Evolutionary conservation across 148 eudicot species (phyloP), one percentile per base, ranked within the genome.

Genomic region (Polygonum maritimum): DNA sequence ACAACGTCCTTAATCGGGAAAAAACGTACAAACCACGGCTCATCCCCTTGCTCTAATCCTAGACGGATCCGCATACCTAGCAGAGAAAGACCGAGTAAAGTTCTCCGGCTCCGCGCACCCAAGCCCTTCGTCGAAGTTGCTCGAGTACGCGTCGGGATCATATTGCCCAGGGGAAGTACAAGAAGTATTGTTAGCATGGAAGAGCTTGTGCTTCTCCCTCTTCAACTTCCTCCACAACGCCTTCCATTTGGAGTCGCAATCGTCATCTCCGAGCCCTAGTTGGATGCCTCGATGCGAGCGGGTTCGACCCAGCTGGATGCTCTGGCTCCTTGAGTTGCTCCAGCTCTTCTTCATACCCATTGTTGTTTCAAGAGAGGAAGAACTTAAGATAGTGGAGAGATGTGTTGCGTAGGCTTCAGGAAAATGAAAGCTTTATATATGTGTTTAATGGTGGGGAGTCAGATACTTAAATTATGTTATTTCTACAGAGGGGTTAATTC

Each of bases 1-100:
- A 0, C 31, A 26, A 1, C 31, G 31, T 26, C 31, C 31, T 26
- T 26, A 26, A 26, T 26, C 31, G 31, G 31, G 1, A 26, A 26
- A 26, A 26, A 26, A 26, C 31, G 31, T 26, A 26, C 31, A 26
- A 26, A 26, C 31, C 31, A 26, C 31, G 31, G 31, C 10, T 44
- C 47, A 58, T 58, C 18, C 31, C 38, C 16, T 16, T 22, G 18
- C 15, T 31, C 69, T 26, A 62, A 69, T 78, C 78, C 72, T 89
- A 18, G 89, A 87, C 18, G 90, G 90, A 79, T 82, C 87, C 54
- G 92, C 92, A 79, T 80, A 89, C 54, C 92, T 82, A 63, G 90
- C 90, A 0, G 90, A 89, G 76, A 89, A 89, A 2, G 92, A 89
- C 60, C 90, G 83, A 76, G 73, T 79, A 48, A 87, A 81, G 77